These are phyloP conservation scores for Flaveria sonorensis DNA, from an alignment of 129 eudicot genomes.

Conservation along the genomic window DNA sequence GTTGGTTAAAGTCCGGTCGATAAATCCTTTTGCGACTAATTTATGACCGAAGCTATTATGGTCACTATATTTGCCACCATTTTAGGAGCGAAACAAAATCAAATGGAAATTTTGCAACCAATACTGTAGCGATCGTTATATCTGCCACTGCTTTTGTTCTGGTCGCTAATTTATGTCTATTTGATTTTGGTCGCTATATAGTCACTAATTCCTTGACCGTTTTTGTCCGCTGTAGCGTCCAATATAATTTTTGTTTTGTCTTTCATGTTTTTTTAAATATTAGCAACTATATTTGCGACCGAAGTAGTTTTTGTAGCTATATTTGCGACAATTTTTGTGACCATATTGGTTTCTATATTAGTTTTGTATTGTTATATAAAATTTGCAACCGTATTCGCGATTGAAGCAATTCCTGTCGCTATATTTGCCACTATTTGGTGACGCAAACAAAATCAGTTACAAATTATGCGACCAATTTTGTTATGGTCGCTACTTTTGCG, in stretches of 20 bases:
- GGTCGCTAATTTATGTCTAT: too few relatives aligned
- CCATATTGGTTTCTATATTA: neutral
- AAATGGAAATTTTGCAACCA: too few relatives aligned
- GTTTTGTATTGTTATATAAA: neutral
- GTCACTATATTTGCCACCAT: too few relatives aligned
- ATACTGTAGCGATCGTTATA: too few relatives aligned
- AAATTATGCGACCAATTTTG: neutral
- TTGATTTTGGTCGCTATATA: too few relatives aligned
- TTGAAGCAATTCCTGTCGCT: neutral
- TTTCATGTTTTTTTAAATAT: neutral
- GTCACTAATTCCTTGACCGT: too few relatives aligned
- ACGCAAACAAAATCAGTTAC: neutral
- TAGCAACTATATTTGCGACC: neutral
- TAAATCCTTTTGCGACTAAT: too few relatives aligned
- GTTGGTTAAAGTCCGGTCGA: too few relatives aligned
- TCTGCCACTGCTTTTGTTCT: too few relatives aligned
- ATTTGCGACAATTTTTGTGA: neutral
- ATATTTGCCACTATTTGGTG: neutral
- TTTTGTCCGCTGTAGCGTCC: neutral
- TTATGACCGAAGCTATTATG: too few relatives aligned
- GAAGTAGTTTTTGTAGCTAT: neutral
- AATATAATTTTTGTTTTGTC: neutral
- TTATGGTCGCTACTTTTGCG: too few relatives aligned
- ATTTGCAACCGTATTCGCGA: neutral
- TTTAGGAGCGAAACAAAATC: too few relatives aligned